Evolutionary conservation across 1,284 basidiomycete species (phyloP).

Genomic region (Austroboletus rostrupii): DNA sequence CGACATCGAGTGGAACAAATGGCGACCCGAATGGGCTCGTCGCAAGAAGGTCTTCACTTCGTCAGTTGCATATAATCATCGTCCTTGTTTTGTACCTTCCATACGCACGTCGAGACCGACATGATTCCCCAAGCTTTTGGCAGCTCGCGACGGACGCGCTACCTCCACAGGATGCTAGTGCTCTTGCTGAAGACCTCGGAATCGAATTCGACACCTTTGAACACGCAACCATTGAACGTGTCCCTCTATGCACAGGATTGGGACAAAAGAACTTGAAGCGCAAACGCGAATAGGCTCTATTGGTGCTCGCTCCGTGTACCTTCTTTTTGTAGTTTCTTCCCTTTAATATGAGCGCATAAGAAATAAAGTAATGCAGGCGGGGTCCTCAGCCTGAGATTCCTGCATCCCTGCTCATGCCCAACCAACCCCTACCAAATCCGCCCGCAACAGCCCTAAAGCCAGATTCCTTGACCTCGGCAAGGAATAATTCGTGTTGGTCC

Average conservation of each 20-base stretch:
- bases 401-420: constrained; percentile 40
- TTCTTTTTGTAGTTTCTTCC: not conserved
- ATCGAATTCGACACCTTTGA: constrained; percentile 70
- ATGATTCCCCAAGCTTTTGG: constrained; percentile 54
- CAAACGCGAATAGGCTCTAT: constrained; percentile 23
- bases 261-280: constrained; percentile 25
- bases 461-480: constrained; percentile 79
- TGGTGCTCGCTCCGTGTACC: not conserved
- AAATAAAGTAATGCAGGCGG: too few species aligned
- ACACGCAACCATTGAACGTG: constrained; percentile 45
- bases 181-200: constrained; percentile 68
- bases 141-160: constrained; percentile 63
- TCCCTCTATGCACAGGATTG: constrained; percentile 16
- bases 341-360: too few species aligned
- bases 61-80: constrained; percentile 36
- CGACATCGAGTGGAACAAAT: constrained; percentile 64
- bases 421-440: constrained; percentile 74
- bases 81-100: not conserved
- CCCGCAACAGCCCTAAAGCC: constrained; percentile 81
- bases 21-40: constrained; percentile 69
- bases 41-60: constrained; percentile 64
- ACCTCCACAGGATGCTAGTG: constrained; percentile 55
- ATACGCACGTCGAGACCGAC: constrained; percentile 3
- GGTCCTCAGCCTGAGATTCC: constrained; percentile 3
- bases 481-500: constrained; percentile 86